A percentile compares a stretch with the other conserved stretches of the same genome.
These are phyloP conservation scores for Amauroascus niger DNA, from an alignment of 2,329 filamentous ascomycete genomes.

Conservation along the genomic window DNA sequence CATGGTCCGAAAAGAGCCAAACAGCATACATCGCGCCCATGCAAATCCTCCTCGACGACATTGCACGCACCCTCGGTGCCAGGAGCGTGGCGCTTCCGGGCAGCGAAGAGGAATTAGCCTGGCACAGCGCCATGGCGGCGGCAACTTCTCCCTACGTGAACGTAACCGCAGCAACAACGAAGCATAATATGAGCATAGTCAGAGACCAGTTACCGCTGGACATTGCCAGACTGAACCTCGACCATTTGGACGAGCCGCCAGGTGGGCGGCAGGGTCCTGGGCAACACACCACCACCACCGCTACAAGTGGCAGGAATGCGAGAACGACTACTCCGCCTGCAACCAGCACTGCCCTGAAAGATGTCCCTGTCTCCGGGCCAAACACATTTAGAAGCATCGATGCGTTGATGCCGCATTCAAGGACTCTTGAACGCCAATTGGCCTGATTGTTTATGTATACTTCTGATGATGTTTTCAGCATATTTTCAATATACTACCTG, in stretches of 20 bases:
- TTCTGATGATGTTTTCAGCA: too few species aligned
- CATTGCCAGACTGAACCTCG: constrained; percentile 14
- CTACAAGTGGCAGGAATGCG: neutral
- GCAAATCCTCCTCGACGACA: constrained; percentile 80
- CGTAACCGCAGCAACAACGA: neutral
- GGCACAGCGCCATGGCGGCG: constrained; percentile 9
- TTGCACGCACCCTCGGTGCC: constrained; percentile 66
- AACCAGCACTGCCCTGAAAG: constrained; percentile 14
- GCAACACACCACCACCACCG: neutral
- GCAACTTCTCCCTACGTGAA: neutral
- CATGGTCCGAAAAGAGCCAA: constrained; percentile 69
- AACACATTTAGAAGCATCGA: constrained; percentile 22
- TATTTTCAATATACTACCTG: neutral
- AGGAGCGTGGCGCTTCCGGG: constrained; percentile 60
- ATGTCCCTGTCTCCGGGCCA: constrained; percentile 16
- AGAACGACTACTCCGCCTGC: neutral
- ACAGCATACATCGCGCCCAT: constrained; percentile 92
- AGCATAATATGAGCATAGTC: constrained; percentile 1
- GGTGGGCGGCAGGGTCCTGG: neutral
- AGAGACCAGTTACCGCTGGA: constrained; percentile 16
- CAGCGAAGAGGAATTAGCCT: constrained; percentile 22
- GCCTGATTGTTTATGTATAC: constrained; percentile 23
- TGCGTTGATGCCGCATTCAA: constrained; percentile 25
- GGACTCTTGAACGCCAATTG: constrained; percentile 33
- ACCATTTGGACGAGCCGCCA: constrained; percentile 9